These are phyloP conservation scores for Chlamydomonas sphaeroides DNA, from an alignment of 139 green algal species.

Conservation along the genomic window DNA sequence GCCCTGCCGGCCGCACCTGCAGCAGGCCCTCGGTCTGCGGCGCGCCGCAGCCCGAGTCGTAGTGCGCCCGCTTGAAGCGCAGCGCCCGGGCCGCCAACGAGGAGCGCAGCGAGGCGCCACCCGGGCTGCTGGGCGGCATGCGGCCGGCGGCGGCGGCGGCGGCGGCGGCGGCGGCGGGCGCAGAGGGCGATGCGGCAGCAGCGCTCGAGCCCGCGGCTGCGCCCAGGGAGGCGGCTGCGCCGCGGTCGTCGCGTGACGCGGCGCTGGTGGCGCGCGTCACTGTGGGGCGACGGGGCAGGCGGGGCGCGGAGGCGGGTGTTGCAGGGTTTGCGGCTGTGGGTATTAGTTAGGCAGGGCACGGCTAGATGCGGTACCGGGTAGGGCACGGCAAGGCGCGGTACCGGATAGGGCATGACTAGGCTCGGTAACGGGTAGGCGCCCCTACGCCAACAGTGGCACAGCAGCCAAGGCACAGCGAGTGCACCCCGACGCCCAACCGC, in stretches of 20 bases:
- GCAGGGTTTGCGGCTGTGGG: no score
- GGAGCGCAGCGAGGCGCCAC: background rate
- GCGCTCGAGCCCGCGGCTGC: background rate
- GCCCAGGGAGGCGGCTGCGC: background rate
- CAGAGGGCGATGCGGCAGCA: no score
- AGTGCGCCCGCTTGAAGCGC: slow-evolving; percentile 41
- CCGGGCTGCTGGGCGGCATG: background rate
- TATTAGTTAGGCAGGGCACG: no score
- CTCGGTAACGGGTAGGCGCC: no score
- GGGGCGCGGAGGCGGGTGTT: no score
- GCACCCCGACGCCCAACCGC: no score
- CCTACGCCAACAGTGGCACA: no score
- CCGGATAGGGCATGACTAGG: background rate
- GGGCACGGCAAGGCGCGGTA: background rate
- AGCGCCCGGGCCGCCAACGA: slow-evolving; percentile 7
- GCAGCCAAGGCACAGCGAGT: no score
- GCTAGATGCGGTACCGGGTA: no score
- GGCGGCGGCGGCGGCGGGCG: background rate
- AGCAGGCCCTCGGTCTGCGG: slow-evolving; percentile 48
- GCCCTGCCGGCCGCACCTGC: slow-evolving; percentile 17
- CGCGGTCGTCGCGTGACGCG: background rate
- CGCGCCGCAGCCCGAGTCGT: slow-evolving; percentile 1
- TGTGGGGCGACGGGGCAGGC: background rate
- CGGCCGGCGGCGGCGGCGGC: background rate
- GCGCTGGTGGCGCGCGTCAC: background rate